Conservation (phyloP, 805 yeast species). For the Sungouiella blattae region DNA sequence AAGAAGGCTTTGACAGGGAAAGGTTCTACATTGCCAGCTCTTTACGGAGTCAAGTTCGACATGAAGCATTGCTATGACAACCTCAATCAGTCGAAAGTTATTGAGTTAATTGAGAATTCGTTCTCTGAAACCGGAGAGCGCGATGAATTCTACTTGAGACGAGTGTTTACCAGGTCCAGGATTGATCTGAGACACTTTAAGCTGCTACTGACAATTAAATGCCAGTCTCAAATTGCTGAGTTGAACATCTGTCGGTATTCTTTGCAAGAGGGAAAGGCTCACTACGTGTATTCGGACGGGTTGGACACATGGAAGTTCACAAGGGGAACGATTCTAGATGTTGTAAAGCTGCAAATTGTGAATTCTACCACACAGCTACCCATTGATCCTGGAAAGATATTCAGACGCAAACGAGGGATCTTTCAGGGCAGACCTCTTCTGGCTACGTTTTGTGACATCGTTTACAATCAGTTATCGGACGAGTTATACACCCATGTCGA, state of each 20-base stretch:
- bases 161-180: background rate
- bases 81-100: slow-evolving; percentile 47
- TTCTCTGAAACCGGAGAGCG: slow-evolving; percentile 6
- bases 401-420: slow-evolving; percentile 59
- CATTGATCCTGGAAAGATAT: slow-evolving; percentile 27
- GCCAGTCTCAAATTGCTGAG: background rate
- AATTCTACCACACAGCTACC: slow-evolving; percentile 44
- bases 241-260: too few relatives aligned
- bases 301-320: slow-evolving; percentile 32
- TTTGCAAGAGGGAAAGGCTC: background rate
- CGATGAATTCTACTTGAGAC: slow-evolving; percentile 12
- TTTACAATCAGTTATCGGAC: slow-evolving; percentile 60
- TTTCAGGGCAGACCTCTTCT: slow-evolving; percentile 86
- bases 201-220: background rate
- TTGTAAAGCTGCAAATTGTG: slow-evolving; percentile 52
- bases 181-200: background rate
- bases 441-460: slow-evolving; percentile 66
- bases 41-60: slow-evolving; percentile 68
- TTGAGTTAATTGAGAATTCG: slow-evolving; percentile 29
- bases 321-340: slow-evolving; percentile 41
- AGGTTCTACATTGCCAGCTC: slow-evolving; percentile 24
- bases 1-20: slow-evolving; percentile 18
- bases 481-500: slow-evolving; percentile 21
- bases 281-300: slow-evolving; percentile 25
- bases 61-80: slow-evolving; percentile 74